Evolutionary conservation across 2,329 filamentous ascomycete genomes (phyloP).

Genomic region (Trichophaea hybrida): DNA sequence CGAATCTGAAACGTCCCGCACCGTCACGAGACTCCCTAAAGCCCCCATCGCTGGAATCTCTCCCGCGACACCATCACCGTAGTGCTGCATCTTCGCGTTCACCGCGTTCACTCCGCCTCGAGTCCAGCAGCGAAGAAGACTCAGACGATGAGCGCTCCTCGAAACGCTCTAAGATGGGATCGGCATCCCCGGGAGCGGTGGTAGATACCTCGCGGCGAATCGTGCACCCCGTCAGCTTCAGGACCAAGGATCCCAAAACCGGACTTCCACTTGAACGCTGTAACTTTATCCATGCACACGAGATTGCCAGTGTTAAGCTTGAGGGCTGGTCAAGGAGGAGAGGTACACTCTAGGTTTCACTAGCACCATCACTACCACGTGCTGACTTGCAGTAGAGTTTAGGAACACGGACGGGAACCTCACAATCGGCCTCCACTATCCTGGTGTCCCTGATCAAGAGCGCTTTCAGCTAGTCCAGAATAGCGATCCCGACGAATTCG

Average conservation of each 20-base stretch:
- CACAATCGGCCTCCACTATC: conserved; percentile 65
- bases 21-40: not conserved
- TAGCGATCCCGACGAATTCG: conserved; percentile 64
- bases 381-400: conserved; percentile 26
- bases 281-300: conserved; percentile 38
- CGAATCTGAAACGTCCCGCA: conserved; percentile 13
- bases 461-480: conserved; percentile 62
- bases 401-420: conserved; percentile 37
- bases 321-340: conserved; percentile 30
- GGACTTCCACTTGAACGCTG: conserved; percentile 29
- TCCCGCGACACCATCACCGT: conserved; percentile 1
- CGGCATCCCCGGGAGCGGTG: conserved; percentile 32
- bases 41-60: not conserved
- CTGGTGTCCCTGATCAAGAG: conserved; percentile 55
- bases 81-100: conserved; percentile 15
- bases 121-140: conserved; percentile 29
- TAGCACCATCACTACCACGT: not conserved
- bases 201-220: conserved; percentile 35
- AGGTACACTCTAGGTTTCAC: conserved; percentile 15
- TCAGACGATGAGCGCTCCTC: conserved; percentile 23
- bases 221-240: conserved; percentile 34
- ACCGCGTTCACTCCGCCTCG: conserved; percentile 22
- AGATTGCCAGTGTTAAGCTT: conserved; percentile 34
- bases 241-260: conserved; percentile 33
- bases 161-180: conserved; percentile 30